Percentiles rank a stretch among this genome's conserved stretches.
Conservation (phyloP, 192 early-diverging fungal genomes). For the Backusella liffmaniae region DNA sequence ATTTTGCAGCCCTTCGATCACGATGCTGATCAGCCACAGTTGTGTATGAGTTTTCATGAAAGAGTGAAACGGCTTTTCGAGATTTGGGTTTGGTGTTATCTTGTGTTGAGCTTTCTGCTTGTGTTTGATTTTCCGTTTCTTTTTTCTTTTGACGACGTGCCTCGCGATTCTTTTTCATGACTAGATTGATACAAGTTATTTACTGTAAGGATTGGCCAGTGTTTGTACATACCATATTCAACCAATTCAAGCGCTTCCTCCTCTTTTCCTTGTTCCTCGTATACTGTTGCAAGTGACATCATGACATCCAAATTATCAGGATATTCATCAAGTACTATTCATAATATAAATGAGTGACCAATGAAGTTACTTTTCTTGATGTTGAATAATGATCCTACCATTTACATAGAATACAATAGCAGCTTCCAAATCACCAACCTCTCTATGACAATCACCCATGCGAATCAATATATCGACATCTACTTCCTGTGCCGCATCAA, state of each 20-base stretch:
- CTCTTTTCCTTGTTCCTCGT: constrained; percentile 67
- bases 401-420: constrained; percentile 59
- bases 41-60: constrained; percentile 15
- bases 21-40: not conserved
- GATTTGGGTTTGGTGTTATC: not conserved
- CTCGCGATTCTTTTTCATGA: constrained; percentile 21
- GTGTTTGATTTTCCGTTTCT: not conserved
- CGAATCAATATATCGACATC: constrained; percentile 46
- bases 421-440: constrained; percentile 59
- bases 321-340: constrained; percentile 54
- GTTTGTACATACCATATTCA: constrained; percentile 37
- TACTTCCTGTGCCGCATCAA: constrained; percentile 40
- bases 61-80: constrained; percentile 13
- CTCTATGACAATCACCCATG: constrained; percentile 60
- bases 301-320: constrained; percentile 65
- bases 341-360: not conserved
- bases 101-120: not conserved
- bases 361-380: not conserved
- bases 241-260: constrained; percentile 50
- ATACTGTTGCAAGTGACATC: constrained; percentile 67
- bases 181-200: not conserved
- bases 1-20: not conserved
- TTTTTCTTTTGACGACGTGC: constrained; percentile 1
- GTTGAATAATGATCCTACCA: constrained; percentile 33
- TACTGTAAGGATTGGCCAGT: not conserved